A percentile compares a stretch with the other conserved stretches of the same genome.
phyloP scores from a whole-genome alignment of 2,329 filamentous ascomycete species.

The Amauroascus verrucosus region DNA sequence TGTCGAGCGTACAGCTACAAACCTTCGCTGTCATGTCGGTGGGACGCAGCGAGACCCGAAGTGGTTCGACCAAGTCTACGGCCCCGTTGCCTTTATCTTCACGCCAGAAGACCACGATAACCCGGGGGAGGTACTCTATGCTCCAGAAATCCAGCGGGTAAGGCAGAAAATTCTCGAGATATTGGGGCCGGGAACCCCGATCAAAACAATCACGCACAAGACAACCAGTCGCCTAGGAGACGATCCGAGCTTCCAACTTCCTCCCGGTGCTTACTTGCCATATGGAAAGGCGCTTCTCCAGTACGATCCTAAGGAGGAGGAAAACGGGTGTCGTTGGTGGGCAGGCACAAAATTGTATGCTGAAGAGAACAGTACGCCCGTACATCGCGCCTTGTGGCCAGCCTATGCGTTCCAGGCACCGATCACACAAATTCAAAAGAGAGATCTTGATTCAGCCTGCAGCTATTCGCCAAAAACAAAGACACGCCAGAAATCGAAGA shows the following conservation, averaged over 20 bases:
- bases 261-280: neutral
- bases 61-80: neutral
- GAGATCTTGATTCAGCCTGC: neutral
- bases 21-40: neutral
- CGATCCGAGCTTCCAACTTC: neutral
- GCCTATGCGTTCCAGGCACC: neutral
- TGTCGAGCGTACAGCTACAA: neutral
- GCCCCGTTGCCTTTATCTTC: neutral
- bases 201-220: neutral
- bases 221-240: neutral
- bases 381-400: neutral
- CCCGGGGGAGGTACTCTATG: neutral
- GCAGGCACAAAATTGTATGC: neutral
- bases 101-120: neutral
- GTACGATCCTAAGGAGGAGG: neutral
- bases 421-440: neutral
- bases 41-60: neutral
- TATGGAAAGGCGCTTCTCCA: conserved; percentile 3
- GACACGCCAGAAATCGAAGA: neutral
- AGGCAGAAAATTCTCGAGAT: neutral
- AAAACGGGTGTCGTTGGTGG: neutral
- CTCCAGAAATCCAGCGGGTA: neutral
- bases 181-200: neutral
- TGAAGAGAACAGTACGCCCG: neutral
- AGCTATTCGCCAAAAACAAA: neutral